Evolutionary conservation across 2,329 filamentous ascomycete genomes (phyloP).

Genomic region (Thelonectria olida): DNA sequence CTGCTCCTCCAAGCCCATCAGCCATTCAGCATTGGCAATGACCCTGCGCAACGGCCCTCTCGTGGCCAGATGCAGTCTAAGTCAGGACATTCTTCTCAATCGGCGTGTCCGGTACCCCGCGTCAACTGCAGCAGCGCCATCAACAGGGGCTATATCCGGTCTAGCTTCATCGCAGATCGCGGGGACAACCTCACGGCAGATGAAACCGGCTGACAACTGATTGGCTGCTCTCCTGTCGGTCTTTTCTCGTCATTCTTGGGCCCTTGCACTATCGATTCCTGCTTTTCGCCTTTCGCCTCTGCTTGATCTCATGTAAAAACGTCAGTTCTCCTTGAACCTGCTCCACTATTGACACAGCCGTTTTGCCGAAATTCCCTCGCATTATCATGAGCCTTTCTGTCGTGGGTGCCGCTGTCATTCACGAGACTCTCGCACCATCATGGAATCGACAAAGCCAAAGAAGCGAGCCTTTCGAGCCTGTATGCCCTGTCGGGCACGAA

Average conservation of each 20-base stretch:
- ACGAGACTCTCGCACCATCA: neutral
- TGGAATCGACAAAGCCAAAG: slow-evolving; percentile 25
- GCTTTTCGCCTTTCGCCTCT: neutral
- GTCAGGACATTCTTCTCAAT: neutral
- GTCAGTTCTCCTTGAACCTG: slow-evolving; percentile 4
- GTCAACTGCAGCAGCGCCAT: slow-evolving; percentile 1
- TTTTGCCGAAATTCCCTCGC: slow-evolving; percentile 4
- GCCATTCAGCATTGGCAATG: slow-evolving; percentile 1
- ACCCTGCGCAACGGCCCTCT: neutral
- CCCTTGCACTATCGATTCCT: neutral
- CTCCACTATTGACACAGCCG: slow-evolving; percentile 14
- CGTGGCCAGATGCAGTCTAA: neutral
- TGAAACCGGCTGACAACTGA: slow-evolving; percentile 22
- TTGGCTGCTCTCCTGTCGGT: neutral
- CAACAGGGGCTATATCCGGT: neutral
- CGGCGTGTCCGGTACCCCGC: neutral
- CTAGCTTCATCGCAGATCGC: slow-evolving; percentile 22
- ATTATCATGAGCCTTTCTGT: neutral
- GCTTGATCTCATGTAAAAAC: neutral
- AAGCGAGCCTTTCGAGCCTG: slow-evolving; percentile 36
- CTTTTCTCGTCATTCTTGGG: neutral
- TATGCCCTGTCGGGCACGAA: slow-evolving; percentile 33
- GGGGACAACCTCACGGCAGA: slow-evolving; percentile 17
- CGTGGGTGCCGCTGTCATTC: neutral
- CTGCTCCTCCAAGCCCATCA: neutral